Percentiles rank a stretch among this genome's conserved stretches.
phyloP scores from a whole-genome alignment of 2,329 filamentous ascomycete species.

The Tolypocladium inflatum region DNA sequence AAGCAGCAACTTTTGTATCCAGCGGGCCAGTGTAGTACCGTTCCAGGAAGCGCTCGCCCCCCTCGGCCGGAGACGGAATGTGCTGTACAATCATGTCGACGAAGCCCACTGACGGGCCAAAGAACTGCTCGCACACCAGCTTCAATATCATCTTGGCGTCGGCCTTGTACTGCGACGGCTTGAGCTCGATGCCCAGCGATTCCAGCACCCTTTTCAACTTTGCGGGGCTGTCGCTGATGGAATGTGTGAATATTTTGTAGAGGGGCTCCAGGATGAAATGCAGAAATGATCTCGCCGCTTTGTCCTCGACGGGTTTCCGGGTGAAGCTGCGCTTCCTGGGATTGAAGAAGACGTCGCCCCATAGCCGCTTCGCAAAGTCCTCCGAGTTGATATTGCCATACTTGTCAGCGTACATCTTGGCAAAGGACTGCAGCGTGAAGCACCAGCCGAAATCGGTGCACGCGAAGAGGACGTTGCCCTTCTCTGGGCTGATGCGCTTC shows the following conservation, averaged over 20 bases:
- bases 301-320: slow-evolving; percentile 72
- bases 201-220: slow-evolving; percentile 73
- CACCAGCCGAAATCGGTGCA: slow-evolving; percentile 94
- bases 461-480: slow-evolving; percentile 95
- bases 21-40: slow-evolving; percentile 86
- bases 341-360: slow-evolving; percentile 97
- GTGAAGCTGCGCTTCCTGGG: slow-evolving; percentile 85
- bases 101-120: slow-evolving; percentile 79
- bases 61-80: slow-evolving; percentile 76
- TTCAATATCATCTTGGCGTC: slow-evolving; percentile 86
- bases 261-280: slow-evolving; percentile 93
- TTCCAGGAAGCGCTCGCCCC: slow-evolving; percentile 66
- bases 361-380: slow-evolving; percentile 78
- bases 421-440: slow-evolving; percentile 88
- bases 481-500: slow-evolving; percentile 82
- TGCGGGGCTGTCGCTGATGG: slow-evolving; percentile 80
- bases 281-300: slow-evolving; percentile 78
- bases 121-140: slow-evolving; percentile 90
- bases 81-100: slow-evolving; percentile 93
- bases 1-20: slow-evolving; percentile 68
- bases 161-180: slow-evolving; percentile 83
- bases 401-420: slow-evolving; percentile 89
- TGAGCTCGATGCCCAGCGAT: slow-evolving; percentile 73
- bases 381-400: slow-evolving; percentile 73
- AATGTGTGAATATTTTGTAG: slow-evolving; percentile 95